Conservation (phyloP, 768 basidiomycete species). For the Termitomyces sp. region DNA sequence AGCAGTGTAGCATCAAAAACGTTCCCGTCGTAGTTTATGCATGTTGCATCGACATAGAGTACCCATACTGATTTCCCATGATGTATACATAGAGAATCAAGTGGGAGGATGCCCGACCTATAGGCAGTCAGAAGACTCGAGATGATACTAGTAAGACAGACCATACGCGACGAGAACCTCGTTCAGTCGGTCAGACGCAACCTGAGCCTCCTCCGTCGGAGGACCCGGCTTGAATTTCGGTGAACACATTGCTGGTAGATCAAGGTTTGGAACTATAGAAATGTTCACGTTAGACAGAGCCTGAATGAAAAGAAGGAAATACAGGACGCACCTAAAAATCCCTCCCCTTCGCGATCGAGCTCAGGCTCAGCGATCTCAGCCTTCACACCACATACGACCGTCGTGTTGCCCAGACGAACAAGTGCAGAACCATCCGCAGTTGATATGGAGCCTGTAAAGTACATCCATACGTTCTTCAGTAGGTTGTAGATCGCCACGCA, state of each 20-base stretch:
- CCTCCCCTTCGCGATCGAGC: conserved; percentile 63
- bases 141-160: conserved; percentile 8
- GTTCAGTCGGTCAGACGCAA: conserved; percentile 78
- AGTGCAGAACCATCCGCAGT: conserved; percentile 93
- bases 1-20: conserved; percentile 86
- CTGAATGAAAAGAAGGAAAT: not conserved
- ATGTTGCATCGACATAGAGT: conserved; percentile 91
- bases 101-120: conserved; percentile 64
- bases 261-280: conserved; percentile 82
- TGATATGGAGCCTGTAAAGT: conserved; percentile 76
- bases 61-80: conserved; percentile 83
- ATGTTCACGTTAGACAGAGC: not conserved
- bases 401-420: conserved; percentile 88
- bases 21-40: conserved; percentile 98
- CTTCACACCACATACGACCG: conserved; percentile 92
- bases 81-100: conserved; percentile 72
- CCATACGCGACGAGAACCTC: conserved; percentile 72
- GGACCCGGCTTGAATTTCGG: conserved; percentile 95
- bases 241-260: conserved; percentile 90
- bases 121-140: not conserved
- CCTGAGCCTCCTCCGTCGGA: conserved; percentile 90
- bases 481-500: not conserved
- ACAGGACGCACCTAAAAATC: conserved; percentile 68
- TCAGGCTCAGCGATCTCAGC: conserved; percentile 93
- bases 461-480: conserved; percentile 5